Percentiles rank a stretch among this genome's conserved stretches.
These are phyloP conservation scores for Dalbergia cochinchinensis DNA, from an alignment of 306 rosid species.

Conservation along the genomic window DNA sequence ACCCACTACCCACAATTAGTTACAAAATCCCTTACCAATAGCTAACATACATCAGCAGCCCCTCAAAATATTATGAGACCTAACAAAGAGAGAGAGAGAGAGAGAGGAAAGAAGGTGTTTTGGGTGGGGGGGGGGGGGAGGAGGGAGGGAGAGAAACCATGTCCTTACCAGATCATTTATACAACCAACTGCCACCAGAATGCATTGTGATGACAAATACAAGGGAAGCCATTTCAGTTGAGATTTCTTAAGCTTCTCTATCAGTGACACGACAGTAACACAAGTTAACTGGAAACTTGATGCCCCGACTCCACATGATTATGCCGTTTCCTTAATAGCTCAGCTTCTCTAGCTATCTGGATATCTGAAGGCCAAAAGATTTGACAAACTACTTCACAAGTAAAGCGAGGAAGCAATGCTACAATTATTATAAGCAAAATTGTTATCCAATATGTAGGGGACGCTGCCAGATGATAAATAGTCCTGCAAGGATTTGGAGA, in stretches of 20 bases:
- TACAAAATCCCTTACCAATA: too few species aligned
- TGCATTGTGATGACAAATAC: slow-evolving; percentile 54
- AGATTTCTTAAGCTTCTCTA: slow-evolving; percentile 50
- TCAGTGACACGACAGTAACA: slow-evolving; percentile 41
- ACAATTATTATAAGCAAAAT: slow-evolving; percentile 79
- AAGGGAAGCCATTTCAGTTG: slow-evolving; percentile 57
- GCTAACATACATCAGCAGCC: too few species aligned
- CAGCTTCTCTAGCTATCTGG: slow-evolving; percentile 91
- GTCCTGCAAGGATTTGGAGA: slow-evolving; percentile 67
- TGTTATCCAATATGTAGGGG: slow-evolving; percentile 83
- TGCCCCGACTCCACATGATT: slow-evolving; percentile 53
- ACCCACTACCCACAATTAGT: too few species aligned
- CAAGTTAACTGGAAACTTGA: slow-evolving; percentile 62
- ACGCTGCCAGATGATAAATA: slow-evolving; percentile 70
- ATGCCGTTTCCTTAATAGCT: slow-evolving; percentile 54
- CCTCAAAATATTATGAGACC: too few species aligned
- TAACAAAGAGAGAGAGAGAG: too few species aligned
- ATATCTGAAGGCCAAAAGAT: slow-evolving; percentile 89
- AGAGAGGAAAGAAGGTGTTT: too few species aligned
- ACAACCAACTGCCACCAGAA: slow-evolving; percentile 53
- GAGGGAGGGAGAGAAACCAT: slow-evolving; percentile 26
- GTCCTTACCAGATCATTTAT: slow-evolving; percentile 58
- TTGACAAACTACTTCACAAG: slow-evolving; percentile 72
- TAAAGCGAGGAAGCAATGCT: slow-evolving; percentile 89
- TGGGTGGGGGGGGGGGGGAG: too few species aligned